Conservation (phyloP, 1,284 basidiomycete species). For the Ustilago sp. region DNA sequence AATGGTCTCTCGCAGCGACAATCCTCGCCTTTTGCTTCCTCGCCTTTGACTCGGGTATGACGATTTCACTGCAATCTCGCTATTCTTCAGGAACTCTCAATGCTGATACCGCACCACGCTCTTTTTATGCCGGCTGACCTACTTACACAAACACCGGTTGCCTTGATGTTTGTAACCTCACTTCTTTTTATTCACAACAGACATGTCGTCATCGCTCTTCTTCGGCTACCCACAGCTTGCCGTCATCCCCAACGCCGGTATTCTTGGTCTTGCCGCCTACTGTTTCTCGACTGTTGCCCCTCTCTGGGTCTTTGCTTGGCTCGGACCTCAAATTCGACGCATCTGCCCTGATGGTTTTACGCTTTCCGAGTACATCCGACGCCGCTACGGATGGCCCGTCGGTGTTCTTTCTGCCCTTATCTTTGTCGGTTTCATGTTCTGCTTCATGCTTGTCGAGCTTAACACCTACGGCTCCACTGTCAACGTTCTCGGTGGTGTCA, state of each 20-base stretch:
- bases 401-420: constrained; percentile 64
- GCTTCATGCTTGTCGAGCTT: constrained; percentile 69
- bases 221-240: constrained; percentile 69
- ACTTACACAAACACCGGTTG: constrained; percentile 18
- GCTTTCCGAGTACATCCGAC: constrained; percentile 66
- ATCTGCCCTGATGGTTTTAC: constrained; percentile 69
- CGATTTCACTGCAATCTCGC: background rate
- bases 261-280: constrained; percentile 66
- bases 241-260: constrained; percentile 66
- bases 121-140: constrained; percentile 24
- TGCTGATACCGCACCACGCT: constrained; percentile 19
- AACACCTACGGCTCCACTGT: constrained; percentile 68
- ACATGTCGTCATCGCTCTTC: constrained; percentile 68
- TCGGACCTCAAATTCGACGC: constrained; percentile 67
- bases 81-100: constrained; percentile 2
- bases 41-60: background rate
- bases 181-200: constrained; percentile 29
- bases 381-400: constrained; percentile 67
- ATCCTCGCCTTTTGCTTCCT: background rate
- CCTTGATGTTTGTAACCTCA: background rate
- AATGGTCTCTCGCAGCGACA: background rate
- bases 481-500: constrained; percentile 56
- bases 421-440: constrained; percentile 69
- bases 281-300: constrained; percentile 65
- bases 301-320: constrained; percentile 67